Conservation (phyloP, 768 basidiomycete genomes). For the Holtermanniella nyarrowii region DNA sequence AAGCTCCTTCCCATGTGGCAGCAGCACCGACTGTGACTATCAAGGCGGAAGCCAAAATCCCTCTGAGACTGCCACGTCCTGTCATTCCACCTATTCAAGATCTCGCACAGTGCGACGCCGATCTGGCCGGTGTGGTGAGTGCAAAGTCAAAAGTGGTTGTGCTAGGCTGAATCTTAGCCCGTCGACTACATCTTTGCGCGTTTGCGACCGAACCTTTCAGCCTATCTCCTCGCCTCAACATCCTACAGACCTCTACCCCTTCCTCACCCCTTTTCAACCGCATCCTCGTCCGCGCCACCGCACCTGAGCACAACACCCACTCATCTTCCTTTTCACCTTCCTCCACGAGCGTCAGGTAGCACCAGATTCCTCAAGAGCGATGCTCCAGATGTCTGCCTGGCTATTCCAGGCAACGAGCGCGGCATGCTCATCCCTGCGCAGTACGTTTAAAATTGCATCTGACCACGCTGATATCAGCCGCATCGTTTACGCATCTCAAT, state of each 20-base stretch:
- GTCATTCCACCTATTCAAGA: constrained; percentile 5
- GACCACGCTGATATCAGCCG: constrained; percentile 7
- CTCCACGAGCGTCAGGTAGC: not conserved
- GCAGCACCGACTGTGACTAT: no score
- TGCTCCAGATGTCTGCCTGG: constrained; percentile 11
- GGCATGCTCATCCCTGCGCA: not conserved
- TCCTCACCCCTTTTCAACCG: not conserved
- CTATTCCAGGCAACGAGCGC: constrained; percentile 4
- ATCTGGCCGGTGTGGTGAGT: constrained; percentile 8
- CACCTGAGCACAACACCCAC: not conserved
- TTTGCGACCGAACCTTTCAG: constrained; percentile 5
- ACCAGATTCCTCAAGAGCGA: not conserved
- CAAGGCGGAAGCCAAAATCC: constrained; percentile 2
- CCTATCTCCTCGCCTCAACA: constrained; percentile 7
- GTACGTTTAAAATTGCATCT: not conserved
- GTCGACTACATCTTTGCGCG: constrained; percentile 5
- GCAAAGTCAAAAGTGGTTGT: not conserved
- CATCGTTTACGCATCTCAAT: constrained; percentile 13
- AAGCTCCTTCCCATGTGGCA: no score
- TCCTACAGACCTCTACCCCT: constrained; percentile 6
- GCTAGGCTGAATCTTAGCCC: constrained; percentile 7
- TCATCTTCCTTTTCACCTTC: constrained; percentile 7
- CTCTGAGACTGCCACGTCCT: constrained; percentile 6
- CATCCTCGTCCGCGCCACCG: not conserved
- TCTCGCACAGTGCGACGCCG: not conserved